Percentiles rank a stretch among this genome's conserved stretches.
Conservation (phyloP, 1,139 yeast species). For the Diutina mesorugosa region DNA sequence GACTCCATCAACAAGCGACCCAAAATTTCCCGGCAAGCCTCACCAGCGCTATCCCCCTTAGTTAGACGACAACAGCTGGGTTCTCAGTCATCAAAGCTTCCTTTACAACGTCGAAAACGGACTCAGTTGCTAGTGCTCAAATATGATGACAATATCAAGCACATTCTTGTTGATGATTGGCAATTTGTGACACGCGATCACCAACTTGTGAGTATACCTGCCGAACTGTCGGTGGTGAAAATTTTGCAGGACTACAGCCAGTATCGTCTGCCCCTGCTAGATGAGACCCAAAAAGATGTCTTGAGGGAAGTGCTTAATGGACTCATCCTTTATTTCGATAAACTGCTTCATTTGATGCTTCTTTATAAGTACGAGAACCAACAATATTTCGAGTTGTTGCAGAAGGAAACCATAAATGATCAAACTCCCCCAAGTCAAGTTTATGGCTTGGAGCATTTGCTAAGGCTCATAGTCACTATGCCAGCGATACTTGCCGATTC, state of each 20-base stretch:
- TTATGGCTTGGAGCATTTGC: conserved; percentile 71
- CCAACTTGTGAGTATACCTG: conserved; percentile 52
- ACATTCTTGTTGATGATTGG: conserved; percentile 84
- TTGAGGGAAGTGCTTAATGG: conserved; percentile 61
- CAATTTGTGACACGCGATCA: conserved; percentile 75
- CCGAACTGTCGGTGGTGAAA: conserved; percentile 33
- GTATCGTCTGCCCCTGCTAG: conserved; percentile 6
- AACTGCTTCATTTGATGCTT: conserved; percentile 56
- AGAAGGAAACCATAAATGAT: conserved; percentile 14
- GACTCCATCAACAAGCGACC: not conserved
- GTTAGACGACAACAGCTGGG: not conserved
- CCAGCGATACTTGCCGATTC: conserved; percentile 76
- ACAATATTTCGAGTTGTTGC: conserved; percentile 51
- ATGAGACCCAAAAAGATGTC: conserved; percentile 26
- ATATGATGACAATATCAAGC: conserved; percentile 19
- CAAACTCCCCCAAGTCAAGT: conserved; percentile 10
- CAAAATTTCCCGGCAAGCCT: not conserved
- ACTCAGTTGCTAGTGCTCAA: not conserved
- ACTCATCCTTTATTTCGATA: conserved; percentile 63
- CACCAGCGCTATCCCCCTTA: not conserved
- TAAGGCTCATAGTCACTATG: conserved; percentile 59
- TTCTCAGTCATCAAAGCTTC: not conserved
- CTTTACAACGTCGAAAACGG: not conserved
- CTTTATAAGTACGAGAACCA: conserved; percentile 77
- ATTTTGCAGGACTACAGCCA: conserved; percentile 37